Conservation (phyloP, 202 grass and related monocot genomes). For the Cymbopogon flexuosus region DNA sequence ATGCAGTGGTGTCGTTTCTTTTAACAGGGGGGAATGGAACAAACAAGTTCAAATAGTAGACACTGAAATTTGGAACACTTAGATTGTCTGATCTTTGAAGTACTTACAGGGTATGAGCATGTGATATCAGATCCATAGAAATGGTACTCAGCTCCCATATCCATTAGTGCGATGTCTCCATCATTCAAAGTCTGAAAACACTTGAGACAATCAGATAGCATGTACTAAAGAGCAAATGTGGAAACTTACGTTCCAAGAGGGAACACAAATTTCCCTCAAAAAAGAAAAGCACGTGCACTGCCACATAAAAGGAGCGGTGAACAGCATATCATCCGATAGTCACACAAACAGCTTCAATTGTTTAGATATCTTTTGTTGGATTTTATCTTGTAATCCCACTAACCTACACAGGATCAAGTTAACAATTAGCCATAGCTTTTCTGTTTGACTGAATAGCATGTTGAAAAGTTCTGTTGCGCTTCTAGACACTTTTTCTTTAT, state of each 20-base stretch:
- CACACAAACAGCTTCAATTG: neutral
- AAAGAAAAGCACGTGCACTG: neutral
- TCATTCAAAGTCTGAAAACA: conserved; percentile 71
- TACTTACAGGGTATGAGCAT: conserved; percentile 94
- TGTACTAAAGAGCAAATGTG: conserved; percentile 8
- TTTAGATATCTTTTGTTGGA: conserved; percentile 9
- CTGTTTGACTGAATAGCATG: neutral
- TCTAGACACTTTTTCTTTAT: neutral
- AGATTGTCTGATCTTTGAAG: conserved; percentile 9
- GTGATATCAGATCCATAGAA: conserved; percentile 99
- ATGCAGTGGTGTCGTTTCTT: neutral
- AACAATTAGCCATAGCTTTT: neutral
- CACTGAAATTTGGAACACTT: neutral
- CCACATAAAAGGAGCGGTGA: neutral
- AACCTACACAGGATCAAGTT: neutral
- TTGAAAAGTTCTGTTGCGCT: neutral
- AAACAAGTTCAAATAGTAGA: neutral
- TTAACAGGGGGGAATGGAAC: neutral
- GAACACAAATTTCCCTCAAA: neutral
- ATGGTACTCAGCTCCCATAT: conserved; percentile 94
- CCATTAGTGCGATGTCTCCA: conserved; percentile 89
- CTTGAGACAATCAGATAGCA: conserved; percentile 21
- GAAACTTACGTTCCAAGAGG: neutral
- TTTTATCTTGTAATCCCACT: neutral
- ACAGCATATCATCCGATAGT: neutral